A percentile compares a stretch with the other conserved stretches of the same genome.
Conservation (phyloP, 306 rosid genomes). For the Corylus americana region DNA sequence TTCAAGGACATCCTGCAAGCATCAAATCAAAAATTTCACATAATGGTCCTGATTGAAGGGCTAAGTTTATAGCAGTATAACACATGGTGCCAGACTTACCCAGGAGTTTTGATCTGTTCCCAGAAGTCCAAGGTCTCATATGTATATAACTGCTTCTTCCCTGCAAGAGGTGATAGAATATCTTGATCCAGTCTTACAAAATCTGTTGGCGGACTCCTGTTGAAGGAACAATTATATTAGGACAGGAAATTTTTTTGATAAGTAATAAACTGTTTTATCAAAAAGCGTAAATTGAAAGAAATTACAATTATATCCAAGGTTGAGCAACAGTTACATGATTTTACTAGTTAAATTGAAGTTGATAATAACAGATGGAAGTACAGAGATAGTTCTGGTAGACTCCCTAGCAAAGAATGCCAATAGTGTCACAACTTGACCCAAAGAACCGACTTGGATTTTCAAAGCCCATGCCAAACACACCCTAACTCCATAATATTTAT, state of each 20-base stretch:
- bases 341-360: background rate
- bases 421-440: background rate
- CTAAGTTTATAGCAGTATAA: conserved; percentile 17
- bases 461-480: background rate
- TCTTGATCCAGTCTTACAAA: conserved; percentile 97
- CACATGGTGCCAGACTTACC: conserved; percentile 42
- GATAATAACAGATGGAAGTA: background rate
- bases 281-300: background rate
- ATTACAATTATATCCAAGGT: background rate
- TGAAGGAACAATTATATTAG: conserved; percentile 28
- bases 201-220: conserved; percentile 69
- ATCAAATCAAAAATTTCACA: conserved; percentile 19
- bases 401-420: background rate
- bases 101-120: conserved; percentile 99
- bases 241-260: conserved; percentile 2
- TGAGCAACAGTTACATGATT: background rate
- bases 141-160: conserved; percentile 85
- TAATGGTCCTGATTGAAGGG: conserved; percentile 3
- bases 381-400: background rate
- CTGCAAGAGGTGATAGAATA: conserved; percentile 93
- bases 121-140: conserved; percentile 84
- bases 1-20: conserved; percentile 88
- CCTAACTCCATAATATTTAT: background rate
- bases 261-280: too few species aligned
- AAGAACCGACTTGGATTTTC: background rate